Base-by-base conservation (phyloP, 2,329 filamentous ascomycete species). In the Colletotrichum sp. region DNA sequence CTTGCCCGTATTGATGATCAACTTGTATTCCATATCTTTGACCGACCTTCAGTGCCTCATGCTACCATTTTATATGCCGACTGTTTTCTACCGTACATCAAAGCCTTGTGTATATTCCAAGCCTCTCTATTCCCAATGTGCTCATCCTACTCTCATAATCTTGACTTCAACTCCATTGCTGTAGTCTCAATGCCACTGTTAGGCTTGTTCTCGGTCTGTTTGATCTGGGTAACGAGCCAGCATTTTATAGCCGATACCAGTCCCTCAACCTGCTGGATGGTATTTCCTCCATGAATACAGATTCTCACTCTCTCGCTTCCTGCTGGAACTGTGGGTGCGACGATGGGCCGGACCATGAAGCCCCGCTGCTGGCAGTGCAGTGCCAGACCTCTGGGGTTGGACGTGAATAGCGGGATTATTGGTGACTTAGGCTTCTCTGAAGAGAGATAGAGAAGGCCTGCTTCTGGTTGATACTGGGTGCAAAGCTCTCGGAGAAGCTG, bases 241-340 rank as follows among this genome's bases (percentile, higher is more conserved):
- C 80, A 77, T 63, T 85, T 83, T 10, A 93, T 87, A 0, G 83
- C 85, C 9, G 77, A 81, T 1, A 90, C 85, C 26, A 95, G 81
- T 0, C 85, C 86, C 7, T 92, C 87, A 1, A 94, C 86, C 74
- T 95, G 87, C 6, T 85, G 83, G 8, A 84, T 75, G 0, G 90
- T 92, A 77, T 95, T 95, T 0, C 89, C 91, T 0, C 93, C 91
- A 82, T 95, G 93, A 4, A 95, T 81, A 81, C 93, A 95, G 0
- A 95, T 86, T 10, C 93, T 85, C 1, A 95, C 90, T 13, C 93
- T 86, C 81, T 94, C 92, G 7, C 86, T 90, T 0, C 93, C 93
- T 3, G 81, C 83, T 0, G 93, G 92, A 3, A 95, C 93, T 0
- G 93, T 95, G 0, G 93, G 93, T 2, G 92, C 87, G 74, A 95